phyloP scores from a whole-genome alignment of 2,329 filamentous ascomycete genomes.

The Penicillium sp. region DNA sequence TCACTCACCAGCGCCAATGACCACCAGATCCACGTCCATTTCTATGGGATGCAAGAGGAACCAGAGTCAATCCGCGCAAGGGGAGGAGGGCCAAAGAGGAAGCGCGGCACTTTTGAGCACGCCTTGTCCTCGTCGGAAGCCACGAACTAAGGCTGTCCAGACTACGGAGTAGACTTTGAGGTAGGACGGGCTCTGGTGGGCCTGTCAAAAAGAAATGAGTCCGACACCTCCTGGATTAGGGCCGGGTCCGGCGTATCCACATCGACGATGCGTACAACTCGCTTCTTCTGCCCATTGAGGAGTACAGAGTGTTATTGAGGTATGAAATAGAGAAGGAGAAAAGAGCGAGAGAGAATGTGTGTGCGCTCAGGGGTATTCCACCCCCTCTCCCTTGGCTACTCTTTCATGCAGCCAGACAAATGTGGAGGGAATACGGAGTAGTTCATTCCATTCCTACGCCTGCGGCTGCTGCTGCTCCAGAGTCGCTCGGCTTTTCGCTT shows the following conservation, averaged over 20 bases:
- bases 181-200: conserved; percentile 3
- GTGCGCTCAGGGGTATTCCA: neutral
- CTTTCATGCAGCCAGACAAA: conserved; percentile 9
- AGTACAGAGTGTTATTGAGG: neutral
- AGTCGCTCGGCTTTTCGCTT: neutral
- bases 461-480: no score
- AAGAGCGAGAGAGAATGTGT: neutral
- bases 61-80: neutral
- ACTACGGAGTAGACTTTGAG: no score
- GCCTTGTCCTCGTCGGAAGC: neutral
- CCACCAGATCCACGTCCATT: conserved; percentile 37
- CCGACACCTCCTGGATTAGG: conserved; percentile 4
- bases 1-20: conserved; percentile 34
- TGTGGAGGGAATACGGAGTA: neutral
- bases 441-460: no score
- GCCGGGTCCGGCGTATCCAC: conserved; percentile 6
- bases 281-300: neutral
- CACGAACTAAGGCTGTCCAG: conserved; percentile 1
- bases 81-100: neutral
- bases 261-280: neutral
- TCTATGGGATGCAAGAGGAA: conserved; percentile 1
- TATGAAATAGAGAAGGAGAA: neutral
- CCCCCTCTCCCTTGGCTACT: neutral
- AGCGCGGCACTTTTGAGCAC: conserved; percentile 1
- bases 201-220: conserved; percentile 7